These are phyloP conservation scores for Exophiala viscosa DNA, from an alignment of 2,329 filamentous ascomycete species.

Conservation along the genomic window DNA sequence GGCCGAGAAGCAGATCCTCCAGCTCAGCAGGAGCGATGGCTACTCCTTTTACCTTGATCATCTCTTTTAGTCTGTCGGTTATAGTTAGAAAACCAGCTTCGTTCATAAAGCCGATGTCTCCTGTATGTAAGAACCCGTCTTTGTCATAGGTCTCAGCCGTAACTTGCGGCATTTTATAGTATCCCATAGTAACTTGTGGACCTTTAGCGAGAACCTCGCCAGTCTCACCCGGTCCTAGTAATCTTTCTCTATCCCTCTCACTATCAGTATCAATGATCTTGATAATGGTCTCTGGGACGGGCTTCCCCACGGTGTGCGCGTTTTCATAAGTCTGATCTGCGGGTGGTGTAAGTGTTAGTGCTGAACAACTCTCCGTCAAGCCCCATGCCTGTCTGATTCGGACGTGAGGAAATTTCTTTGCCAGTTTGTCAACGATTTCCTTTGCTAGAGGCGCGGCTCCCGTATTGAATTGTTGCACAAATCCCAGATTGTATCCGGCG, in stretches of 20 bases:
- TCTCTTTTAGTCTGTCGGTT: constrained; percentile 68
- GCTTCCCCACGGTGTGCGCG: constrained; percentile 43
- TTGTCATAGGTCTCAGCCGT: constrained; percentile 66
- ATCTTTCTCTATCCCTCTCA: constrained; percentile 53
- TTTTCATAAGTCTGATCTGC: constrained; percentile 56
- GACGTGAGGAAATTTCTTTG: constrained; percentile 54
- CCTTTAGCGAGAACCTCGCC: constrained; percentile 68
- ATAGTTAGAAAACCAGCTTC: constrained; percentile 59
- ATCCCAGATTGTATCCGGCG: constrained; percentile 53
- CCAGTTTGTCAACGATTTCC: constrained; percentile 57
- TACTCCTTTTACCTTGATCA: constrained; percentile 52
- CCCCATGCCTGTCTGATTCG: constrained; percentile 65
- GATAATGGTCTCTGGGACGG: constrained; percentile 57
- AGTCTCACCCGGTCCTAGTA: constrained; percentile 47
- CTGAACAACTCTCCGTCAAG: constrained; percentile 64
- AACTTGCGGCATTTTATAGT: constrained; percentile 68
- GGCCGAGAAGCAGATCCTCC: constrained; percentile 44
- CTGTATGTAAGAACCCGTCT: constrained; percentile 57
- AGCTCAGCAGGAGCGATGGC: constrained; percentile 48
- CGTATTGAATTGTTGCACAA: constrained; percentile 55
- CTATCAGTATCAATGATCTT: constrained; percentile 53
- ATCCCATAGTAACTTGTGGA: constrained; percentile 76
- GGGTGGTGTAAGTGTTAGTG: constrained; percentile 60
- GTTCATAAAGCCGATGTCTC: constrained; percentile 63
- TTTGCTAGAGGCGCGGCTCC: constrained; percentile 58